These are phyloP conservation scores for Dactylellina cionopaga DNA, from an alignment of 2,329 filamentous ascomycete genomes.

Conservation along the genomic window DNA sequence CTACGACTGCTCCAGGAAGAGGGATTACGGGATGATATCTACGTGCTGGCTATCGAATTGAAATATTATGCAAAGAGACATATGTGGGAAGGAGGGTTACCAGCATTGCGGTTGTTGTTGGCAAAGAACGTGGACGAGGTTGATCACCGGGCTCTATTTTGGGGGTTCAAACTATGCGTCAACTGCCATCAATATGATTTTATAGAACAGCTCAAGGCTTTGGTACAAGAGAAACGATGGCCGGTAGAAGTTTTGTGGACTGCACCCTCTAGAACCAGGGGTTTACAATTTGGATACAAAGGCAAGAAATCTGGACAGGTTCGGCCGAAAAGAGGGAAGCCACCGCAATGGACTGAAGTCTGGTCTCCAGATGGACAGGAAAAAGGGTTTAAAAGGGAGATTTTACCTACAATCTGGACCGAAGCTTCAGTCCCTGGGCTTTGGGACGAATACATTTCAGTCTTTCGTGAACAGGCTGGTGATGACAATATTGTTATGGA, in stretches of 20 bases:
- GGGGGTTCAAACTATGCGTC: conserved; percentile 39
- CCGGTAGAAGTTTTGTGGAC: conserved; percentile 37
- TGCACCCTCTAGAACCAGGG: conserved; percentile 16
- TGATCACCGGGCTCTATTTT: conserved; percentile 40
- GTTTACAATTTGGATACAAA: conserved; percentile 35
- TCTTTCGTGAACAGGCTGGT: conserved; percentile 5
- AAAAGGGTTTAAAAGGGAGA: neutral
- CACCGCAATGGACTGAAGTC: conserved; percentile 13
- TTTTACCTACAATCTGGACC: neutral
- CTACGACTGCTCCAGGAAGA: conserved; percentile 42
- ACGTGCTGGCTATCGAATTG: conserved; percentile 41
- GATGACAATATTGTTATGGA: conserved; percentile 23
- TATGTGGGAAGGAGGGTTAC: conserved; percentile 49
- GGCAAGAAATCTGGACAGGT: conserved; percentile 20
- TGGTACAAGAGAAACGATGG: conserved; percentile 51
- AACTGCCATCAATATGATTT: conserved; percentile 43
- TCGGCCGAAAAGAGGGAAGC: conserved; percentile 7
- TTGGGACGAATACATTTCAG: conserved; percentile 31
- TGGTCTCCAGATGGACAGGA: conserved; percentile 13
- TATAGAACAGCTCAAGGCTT: conserved; percentile 26
- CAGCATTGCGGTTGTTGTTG: conserved; percentile 25
- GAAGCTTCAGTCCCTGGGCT: conserved; percentile 5
- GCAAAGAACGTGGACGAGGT: conserved; percentile 19
- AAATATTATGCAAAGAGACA: conserved; percentile 45
- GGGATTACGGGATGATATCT: conserved; percentile 42